phyloP scores from a whole-genome alignment of 2,329 filamentous ascomycete species.

The Phialemonium atrogriseum region DNA sequence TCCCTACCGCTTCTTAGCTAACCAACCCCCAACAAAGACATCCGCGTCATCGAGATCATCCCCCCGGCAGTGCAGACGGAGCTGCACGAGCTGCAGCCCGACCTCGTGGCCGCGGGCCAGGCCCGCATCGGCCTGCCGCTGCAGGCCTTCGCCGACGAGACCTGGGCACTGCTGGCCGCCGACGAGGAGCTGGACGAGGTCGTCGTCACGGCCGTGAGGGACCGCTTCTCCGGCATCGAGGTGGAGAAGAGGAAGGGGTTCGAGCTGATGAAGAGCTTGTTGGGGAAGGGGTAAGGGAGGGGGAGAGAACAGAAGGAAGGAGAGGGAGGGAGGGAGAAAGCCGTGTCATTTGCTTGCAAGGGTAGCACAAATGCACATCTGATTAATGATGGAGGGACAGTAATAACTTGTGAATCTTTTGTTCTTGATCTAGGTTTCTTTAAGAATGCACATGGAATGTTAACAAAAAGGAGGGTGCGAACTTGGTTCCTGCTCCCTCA shows the following conservation, averaged over 20 bases:
- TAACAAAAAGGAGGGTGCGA: conserved; percentile 5
- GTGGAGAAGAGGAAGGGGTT: conserved; percentile 11
- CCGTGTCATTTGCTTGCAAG: no score
- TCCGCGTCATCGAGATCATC: conserved; percentile 38
- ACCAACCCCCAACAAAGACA: no score
- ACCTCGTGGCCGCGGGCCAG: conserved; percentile 22
- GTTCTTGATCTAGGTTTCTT: neutral
- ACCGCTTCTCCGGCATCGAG: conserved; percentile 10
- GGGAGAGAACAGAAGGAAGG: neutral
- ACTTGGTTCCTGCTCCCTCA: no score
- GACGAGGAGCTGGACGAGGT: conserved; percentile 28
- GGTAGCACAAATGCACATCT: no score
- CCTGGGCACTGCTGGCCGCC: conserved; percentile 33
- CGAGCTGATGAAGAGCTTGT: conserved; percentile 5
- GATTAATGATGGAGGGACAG: no score
- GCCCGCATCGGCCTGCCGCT: conserved; percentile 20
- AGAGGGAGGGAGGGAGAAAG: no score
- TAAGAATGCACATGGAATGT: conserved; percentile 10
- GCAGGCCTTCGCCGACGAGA: conserved; percentile 26
- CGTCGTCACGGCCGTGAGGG: conserved; percentile 7
- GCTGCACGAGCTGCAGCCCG: conserved; percentile 33
- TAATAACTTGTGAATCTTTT: no score
- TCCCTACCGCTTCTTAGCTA: no score
- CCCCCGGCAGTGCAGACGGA: conserved; percentile 40
- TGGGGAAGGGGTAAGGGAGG: conserved; percentile 5